These are phyloP conservation scores for Pouteria campechiana DNA, from an alignment of 179 eudicot species.

Conservation along the genomic window DNA sequence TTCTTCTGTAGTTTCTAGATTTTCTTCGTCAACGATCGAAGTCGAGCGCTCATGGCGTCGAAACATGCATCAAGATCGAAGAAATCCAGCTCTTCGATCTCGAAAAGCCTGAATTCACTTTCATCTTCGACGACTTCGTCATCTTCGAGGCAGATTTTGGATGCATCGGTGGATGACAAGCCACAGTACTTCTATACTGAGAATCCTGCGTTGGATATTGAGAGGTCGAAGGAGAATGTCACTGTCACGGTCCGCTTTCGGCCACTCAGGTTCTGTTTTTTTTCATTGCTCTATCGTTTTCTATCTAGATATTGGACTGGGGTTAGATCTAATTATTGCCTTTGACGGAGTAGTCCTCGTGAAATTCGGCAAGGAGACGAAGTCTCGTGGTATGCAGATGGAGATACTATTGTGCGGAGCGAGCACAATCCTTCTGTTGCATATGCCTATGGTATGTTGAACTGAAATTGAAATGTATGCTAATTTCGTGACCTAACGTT, in stretches of 20 bases:
- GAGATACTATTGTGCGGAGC: conserved; percentile 81
- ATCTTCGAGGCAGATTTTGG: conserved; percentile 49
- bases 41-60: conserved; percentile 46
- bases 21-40: background rate
- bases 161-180: conserved; percentile 47
- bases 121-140: conserved; percentile 73
- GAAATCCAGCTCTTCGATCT: conserved; percentile 32
- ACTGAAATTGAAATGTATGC: no score
- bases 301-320: background rate
- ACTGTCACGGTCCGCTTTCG: conserved; percentile 96
- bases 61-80: conserved; percentile 33
- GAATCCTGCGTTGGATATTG: conserved; percentile 22
- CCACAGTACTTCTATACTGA: conserved; percentile 38
- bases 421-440: conserved; percentile 76
- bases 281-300: background rate
- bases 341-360: conserved; percentile 46
- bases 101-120: conserved; percentile 35
- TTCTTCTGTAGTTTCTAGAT: background rate
- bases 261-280: conserved; percentile 67
- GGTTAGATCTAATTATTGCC: background rate
- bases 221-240: conserved; percentile 86
- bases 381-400: conserved; percentile 97
- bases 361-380: conserved; percentile 94
- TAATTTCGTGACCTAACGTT: no score
- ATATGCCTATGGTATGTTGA: conserved; percentile 75